Evolutionary conservation across 192 early-diverging fungal genomes (phyloP).

Genomic region (Kickxella alabastrina): DNA sequence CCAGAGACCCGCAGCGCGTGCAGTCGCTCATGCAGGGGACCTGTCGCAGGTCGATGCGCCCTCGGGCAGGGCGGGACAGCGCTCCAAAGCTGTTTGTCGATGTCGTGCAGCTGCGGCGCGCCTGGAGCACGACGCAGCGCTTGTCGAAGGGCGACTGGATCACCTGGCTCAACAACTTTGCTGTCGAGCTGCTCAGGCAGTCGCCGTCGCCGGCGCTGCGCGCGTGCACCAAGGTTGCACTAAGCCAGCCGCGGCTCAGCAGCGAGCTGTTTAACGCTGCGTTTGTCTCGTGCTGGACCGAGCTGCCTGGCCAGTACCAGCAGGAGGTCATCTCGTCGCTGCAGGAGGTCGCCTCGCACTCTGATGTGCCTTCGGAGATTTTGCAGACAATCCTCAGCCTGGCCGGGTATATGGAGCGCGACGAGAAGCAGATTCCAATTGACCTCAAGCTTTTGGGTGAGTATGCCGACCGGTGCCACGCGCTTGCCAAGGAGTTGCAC

Average conservation of each 20-base stretch:
- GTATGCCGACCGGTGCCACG: slow-evolving; percentile 90
- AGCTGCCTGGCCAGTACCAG: slow-evolving; percentile 84
- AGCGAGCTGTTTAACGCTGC: slow-evolving; percentile 93
- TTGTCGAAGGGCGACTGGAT: slow-evolving; percentile 81
- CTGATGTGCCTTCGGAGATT: slow-evolving; percentile 88
- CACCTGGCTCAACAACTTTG: slow-evolving; percentile 90
- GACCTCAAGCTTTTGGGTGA: slow-evolving; percentile 83
- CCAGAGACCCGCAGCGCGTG: slow-evolving; percentile 11
- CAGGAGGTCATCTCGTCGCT: slow-evolving; percentile 80
- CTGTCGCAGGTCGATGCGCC: not conserved
- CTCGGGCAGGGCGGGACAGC: not conserved
- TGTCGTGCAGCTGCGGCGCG: slow-evolving; percentile 70
- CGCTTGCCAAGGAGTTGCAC: slow-evolving; percentile 96
- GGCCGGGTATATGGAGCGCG: slow-evolving; percentile 98
- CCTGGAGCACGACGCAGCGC: slow-evolving; percentile 60
- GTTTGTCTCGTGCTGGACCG: slow-evolving; percentile 96
- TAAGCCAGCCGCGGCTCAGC: slow-evolving; percentile 73
- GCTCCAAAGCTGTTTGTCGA: slow-evolving; percentile 20
- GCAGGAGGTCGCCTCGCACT: slow-evolving; percentile 75
- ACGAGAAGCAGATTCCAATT: slow-evolving; percentile 92
- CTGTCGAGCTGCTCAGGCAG: slow-evolving; percentile 88
- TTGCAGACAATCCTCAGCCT: slow-evolving; percentile 87
- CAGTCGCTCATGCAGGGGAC: slow-evolving; percentile 3
- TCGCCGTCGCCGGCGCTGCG: slow-evolving; percentile 94
- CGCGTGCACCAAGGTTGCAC: slow-evolving; percentile 81